These are phyloP conservation scores for Serendipita sp. DNA, from an alignment of 768 basidiomycete species.

Conservation along the genomic window DNA sequence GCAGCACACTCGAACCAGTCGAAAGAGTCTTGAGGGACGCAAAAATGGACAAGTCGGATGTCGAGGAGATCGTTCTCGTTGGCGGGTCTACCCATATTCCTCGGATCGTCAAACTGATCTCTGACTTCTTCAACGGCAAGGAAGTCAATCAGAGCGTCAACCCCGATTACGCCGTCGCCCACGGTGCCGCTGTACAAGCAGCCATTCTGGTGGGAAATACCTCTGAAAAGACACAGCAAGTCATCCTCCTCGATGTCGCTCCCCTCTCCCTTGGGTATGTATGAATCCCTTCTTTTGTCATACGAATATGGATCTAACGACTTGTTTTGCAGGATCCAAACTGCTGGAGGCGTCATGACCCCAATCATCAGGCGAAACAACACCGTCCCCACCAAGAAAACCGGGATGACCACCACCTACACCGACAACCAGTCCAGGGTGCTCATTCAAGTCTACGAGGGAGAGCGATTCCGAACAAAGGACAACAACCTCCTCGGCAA, in stretches of 20 bases:
- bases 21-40: slow-evolving; percentile 39
- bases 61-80: slow-evolving; percentile 33
- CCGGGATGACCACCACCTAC: slow-evolving; percentile 22
- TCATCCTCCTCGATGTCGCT: slow-evolving; percentile 33
- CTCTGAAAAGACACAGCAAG: too few species aligned
- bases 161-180: slow-evolving; percentile 40
- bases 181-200: slow-evolving; percentile 37
- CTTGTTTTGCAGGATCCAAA: too few species aligned
- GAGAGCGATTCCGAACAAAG: slow-evolving; percentile 31
- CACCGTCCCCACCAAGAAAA: slow-evolving; percentile 37
- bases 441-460: slow-evolving; percentile 22
- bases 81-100: slow-evolving; percentile 11
- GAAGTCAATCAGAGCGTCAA: slow-evolving; percentile 37
- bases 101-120: too few species aligned
- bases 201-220: slow-evolving; percentile 36
- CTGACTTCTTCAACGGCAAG: slow-evolving; percentile 48
- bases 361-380: slow-evolving; percentile 37
- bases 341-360: slow-evolving; percentile 34
- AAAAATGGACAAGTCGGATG: slow-evolving; percentile 33
- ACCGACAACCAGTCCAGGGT: slow-evolving; percentile 23
- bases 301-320: too few species aligned
- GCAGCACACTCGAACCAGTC: slow-evolving; percentile 38
- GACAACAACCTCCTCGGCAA: slow-evolving; percentile 34
- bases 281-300: too few species aligned
- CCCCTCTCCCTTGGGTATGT: slow-evolving; percentile 36